Evolutionary conservation across 2,329 filamentous ascomycete genomes (phyloP).

Genomic region (Claviceps citrina): DNA sequence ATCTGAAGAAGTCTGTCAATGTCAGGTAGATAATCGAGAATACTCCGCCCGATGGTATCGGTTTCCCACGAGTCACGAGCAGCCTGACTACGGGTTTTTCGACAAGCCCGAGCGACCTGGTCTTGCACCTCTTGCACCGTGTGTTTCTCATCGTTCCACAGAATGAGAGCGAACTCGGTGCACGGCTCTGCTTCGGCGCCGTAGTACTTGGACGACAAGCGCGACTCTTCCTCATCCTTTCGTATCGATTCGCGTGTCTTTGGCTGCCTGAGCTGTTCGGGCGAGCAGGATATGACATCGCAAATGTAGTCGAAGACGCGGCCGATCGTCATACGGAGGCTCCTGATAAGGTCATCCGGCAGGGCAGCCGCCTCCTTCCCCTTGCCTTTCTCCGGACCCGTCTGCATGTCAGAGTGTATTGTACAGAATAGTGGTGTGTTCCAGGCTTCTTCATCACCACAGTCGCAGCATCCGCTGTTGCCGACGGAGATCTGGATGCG

Average conservation of each 20-base stretch:
- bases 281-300: conserved; percentile 94
- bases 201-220: conserved; percentile 54
- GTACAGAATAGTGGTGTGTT: conserved; percentile 74
- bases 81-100: conserved; percentile 53
- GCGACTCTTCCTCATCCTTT: conserved; percentile 66
- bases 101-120: conserved; percentile 81
- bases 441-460: conserved; percentile 93
- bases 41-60: conserved; percentile 72
- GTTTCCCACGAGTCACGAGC: conserved; percentile 69
- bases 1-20: conserved; percentile 59
- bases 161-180: conserved; percentile 61
- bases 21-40: conserved; percentile 62
- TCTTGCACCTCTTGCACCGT: conserved; percentile 81
- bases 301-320: conserved; percentile 86
- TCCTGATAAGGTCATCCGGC: conserved; percentile 59
- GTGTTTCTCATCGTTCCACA: conserved; percentile 99
- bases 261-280: conserved; percentile 75
- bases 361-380: conserved; percentile 42
- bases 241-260: conserved; percentile 73
- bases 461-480: conserved; percentile 94
- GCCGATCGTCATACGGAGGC: conserved; percentile 73
- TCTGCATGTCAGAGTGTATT: conserved; percentile 59
- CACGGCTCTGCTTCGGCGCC: conserved; percentile 37
- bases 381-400: conserved; percentile 44
- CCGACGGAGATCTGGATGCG: conserved; percentile 76